Base-by-base conservation (phyloP, 2,329 filamentous ascomycete genomes). In the Cytospora leucostoma region DNA sequence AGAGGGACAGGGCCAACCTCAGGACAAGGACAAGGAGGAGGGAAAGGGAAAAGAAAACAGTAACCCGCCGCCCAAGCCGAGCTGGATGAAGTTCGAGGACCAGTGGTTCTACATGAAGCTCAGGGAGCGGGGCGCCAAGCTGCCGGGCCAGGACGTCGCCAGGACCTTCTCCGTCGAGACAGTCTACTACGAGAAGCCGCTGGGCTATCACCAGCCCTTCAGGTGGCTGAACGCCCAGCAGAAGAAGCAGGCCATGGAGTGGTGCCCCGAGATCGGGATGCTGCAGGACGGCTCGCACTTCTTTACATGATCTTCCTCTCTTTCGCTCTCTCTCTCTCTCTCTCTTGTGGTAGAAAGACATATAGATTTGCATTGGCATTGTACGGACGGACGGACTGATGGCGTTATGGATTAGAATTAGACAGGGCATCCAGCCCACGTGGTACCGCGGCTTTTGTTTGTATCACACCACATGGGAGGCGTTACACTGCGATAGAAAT, bases 231-330 rank as follows among this genome's bases (percentile, higher is more conserved):
- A 50, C 33, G 35, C 33, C 7, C 17, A 19, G 19, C 68, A 72
- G 56, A 68, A 70, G 57, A 66, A 63, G n/a, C 49, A 71, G 63
- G 70, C 74, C 17, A 61, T 66, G 35, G 57, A 67, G 56, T 75
- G 71, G 68, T 75, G 73, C 65, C 73, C 73, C 0, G 74, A 75
- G 64, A 65, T 69, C 3, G 64, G 52, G 32, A 67, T 70, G 66
- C 51, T 70, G 7, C 63, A 64, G 54, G 63, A 62, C 7, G 50
- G 38, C 27, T 62, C 59, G 37, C 63, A 64, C 38, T 64, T 64
- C 38, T 64, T 64, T 15, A 12, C 40, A 3, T 61, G 17, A n/a
- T 8, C 7, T n/a, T 3, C 10, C 5, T 32, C 11, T 13, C 37
- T 4, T 11, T n/a, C 3, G 13, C 5, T 32, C 11, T 13, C 37